Percentiles rank a stretch among this genome's conserved stretches.
Evolutionary conservation across 2,329 filamentous ascomycete species (phyloP).

Genomic region (Hypoxylon sp.): DNA sequence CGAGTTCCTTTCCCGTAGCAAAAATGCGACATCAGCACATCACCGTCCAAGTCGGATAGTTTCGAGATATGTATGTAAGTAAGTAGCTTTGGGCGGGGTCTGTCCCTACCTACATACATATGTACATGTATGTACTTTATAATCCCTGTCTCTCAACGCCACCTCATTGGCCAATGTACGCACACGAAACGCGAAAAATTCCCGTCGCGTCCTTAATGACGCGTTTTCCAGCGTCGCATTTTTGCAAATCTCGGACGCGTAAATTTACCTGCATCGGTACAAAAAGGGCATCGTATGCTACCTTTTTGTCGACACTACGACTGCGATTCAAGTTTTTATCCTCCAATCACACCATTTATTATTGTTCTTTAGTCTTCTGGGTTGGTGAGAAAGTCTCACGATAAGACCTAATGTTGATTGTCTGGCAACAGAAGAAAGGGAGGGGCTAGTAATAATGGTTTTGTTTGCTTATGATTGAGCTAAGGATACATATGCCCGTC

Average conservation of each 20-base stretch:
- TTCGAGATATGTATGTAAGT: neutral
- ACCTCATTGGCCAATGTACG: constrained; percentile 8
- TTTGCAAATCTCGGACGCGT: constrained; percentile 9
- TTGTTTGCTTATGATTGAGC: constrained; percentile 8
- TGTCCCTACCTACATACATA: too few species aligned
- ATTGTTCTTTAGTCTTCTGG: neutral
- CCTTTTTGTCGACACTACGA: neutral
- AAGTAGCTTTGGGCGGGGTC: too few species aligned
- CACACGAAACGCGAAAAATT: constrained; percentile 36
- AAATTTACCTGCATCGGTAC: constrained; percentile 2
- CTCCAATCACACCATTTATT: neutral
- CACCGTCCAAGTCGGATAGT: neutral
- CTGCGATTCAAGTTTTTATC: neutral
- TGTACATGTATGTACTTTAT: neutral
- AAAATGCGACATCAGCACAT: neutral
- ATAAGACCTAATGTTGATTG: neutral
- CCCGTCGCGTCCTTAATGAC: constrained; percentile 25
- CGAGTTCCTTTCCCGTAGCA: neutral
- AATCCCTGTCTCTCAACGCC: constrained; percentile 1
- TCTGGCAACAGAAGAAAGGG: constrained; percentile 1
- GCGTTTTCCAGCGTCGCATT: constrained; percentile 17
- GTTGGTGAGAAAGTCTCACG: neutral
- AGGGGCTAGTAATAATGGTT: constrained; percentile 12
- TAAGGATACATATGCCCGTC: neutral
- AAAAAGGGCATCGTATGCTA: constrained; percentile 18